Evolutionary conservation across 2,329 filamentous ascomycete species (phyloP).

Genomic region (Pseudopyricularia javanii): DNA sequence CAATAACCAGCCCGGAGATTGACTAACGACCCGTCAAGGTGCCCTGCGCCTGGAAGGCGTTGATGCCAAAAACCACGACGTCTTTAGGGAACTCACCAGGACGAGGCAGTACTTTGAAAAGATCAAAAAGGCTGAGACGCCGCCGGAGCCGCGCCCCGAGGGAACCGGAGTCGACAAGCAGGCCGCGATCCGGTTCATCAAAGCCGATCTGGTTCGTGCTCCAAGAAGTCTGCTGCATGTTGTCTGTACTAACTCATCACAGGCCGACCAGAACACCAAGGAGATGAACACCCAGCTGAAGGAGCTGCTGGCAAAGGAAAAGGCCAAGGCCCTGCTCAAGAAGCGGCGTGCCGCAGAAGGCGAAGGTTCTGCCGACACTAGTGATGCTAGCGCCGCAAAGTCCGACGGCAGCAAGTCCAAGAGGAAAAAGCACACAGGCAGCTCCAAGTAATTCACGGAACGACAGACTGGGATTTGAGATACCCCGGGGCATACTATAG

Average conservation of each 20-base stretch:
- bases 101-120: slow-evolving; percentile 89
- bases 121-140: slow-evolving; percentile 65
- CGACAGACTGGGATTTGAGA: background rate
- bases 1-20: background rate
- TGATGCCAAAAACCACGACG: slow-evolving; percentile 71
- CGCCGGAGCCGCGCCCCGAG: slow-evolving; percentile 29
- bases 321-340: slow-evolving; percentile 37
- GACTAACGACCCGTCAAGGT: slow-evolving; percentile 28
- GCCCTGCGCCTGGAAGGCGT: slow-evolving; percentile 68
- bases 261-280: slow-evolving; percentile 43
- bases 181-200: slow-evolving; percentile 72
- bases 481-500: background rate
- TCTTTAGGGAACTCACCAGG: slow-evolving; percentile 75
- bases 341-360: slow-evolving; percentile 18
- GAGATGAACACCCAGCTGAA: slow-evolving; percentile 36
- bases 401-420: slow-evolving; percentile 1
- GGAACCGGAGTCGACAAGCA: slow-evolving; percentile 53
- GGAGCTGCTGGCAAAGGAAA: slow-evolving; percentile 44
- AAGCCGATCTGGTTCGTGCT: slow-evolving; percentile 56
- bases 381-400: background rate
- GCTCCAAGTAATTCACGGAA: background rate
- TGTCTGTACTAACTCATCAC: slow-evolving; percentile 1
- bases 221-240: background rate
- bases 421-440: slow-evolving; percentile 1
- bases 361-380: background rate